These are phyloP conservation scores for Diutina neorugosa DNA, from an alignment of 1,139 yeast species.

Conservation along the genomic window DNA sequence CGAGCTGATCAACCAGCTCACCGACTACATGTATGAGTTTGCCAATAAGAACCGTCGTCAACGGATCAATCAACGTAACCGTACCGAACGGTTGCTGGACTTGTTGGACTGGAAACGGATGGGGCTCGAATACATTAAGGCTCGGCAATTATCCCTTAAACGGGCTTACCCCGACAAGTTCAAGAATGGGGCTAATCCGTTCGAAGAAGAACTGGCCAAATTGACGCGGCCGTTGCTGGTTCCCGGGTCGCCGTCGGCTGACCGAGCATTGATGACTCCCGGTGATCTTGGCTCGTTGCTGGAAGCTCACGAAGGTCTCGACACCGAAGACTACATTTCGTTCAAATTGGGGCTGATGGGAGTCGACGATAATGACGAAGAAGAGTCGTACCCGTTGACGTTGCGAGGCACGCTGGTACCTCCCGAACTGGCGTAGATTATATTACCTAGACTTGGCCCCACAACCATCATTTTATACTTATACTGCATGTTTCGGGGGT, in stretches of 20 bases:
- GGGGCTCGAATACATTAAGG: constrained; percentile 95
- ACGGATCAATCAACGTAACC: constrained; percentile 93
- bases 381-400: constrained; percentile 27
- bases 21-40: constrained; percentile 84
- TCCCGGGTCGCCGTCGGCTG: constrained; percentile 82
- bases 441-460: no score
- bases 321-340: constrained; percentile 70
- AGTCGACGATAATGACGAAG: constrained; percentile 25
- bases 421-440: constrained; percentile 12
- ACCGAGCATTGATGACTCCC: constrained; percentile 75
- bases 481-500: neutral
- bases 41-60: constrained; percentile 86
- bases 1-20: constrained; percentile 84
- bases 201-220: constrained; percentile 44
- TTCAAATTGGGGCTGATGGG: constrained; percentile 56
- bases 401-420: constrained; percentile 35
- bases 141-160: constrained; percentile 81
- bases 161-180: constrained; percentile 90
- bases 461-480: no score
- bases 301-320: constrained; percentile 64
- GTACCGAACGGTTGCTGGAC: constrained; percentile 90
- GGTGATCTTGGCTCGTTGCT: constrained; percentile 96
- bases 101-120: constrained; percentile 94
- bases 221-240: constrained; percentile 87
- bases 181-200: constrained; percentile 50